Percentiles rank a stretch among this genome's conserved stretches.
phyloP scores from a whole-genome alignment of 805 yeast genomes.

The Candida tammaniensis region DNA sequence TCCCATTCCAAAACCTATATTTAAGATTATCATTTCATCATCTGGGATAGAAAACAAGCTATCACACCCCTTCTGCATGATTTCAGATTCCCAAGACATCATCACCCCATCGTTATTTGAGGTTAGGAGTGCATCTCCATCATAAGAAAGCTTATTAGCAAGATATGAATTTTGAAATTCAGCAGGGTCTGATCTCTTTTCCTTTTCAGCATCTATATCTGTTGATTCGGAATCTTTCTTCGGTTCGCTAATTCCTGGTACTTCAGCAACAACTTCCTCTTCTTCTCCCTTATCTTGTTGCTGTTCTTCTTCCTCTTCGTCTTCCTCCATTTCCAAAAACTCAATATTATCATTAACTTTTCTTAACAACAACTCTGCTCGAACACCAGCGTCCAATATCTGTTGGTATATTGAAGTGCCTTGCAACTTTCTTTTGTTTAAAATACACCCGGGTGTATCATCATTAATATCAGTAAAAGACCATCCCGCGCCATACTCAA shows the following conservation, averaged over 20 bases:
- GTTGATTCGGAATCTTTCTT: constrained; percentile 13
- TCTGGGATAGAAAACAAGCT: constrained; percentile 53
- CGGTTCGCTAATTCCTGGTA: not conserved
- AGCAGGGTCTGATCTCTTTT: constrained; percentile 47
- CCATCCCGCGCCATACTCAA: constrained; percentile 94
- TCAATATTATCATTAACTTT: constrained; percentile 65
- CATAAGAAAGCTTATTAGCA: constrained; percentile 63
- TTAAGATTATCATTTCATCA: constrained; percentile 54
- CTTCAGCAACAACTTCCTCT: not conserved
- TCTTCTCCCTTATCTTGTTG: constrained; percentile 4
- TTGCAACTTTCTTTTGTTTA: constrained; percentile 49
- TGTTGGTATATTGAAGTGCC: constrained; percentile 39
- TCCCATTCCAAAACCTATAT: constrained; percentile 97
- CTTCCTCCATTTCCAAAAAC: constrained; percentile 41
- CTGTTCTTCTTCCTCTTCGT: constrained; percentile 18
- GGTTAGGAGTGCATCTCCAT: constrained; percentile 68
- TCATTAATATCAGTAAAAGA: constrained; percentile 66
- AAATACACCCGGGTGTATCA: constrained; percentile 83
- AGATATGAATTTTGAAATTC: constrained; percentile 63
- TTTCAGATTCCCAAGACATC: constrained; percentile 93
- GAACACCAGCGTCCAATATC: constrained; percentile 81
- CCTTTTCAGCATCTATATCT: constrained; percentile 2
- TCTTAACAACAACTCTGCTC: constrained; percentile 80
- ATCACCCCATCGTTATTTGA: constrained; percentile 84
- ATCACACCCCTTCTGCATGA: constrained; percentile 80